Percentiles rank a stretch among this genome's conserved stretches.
Evolutionary conservation across 1,139 yeast species (phyloP).

Genomic region (Neolecta irregularis): DNA sequence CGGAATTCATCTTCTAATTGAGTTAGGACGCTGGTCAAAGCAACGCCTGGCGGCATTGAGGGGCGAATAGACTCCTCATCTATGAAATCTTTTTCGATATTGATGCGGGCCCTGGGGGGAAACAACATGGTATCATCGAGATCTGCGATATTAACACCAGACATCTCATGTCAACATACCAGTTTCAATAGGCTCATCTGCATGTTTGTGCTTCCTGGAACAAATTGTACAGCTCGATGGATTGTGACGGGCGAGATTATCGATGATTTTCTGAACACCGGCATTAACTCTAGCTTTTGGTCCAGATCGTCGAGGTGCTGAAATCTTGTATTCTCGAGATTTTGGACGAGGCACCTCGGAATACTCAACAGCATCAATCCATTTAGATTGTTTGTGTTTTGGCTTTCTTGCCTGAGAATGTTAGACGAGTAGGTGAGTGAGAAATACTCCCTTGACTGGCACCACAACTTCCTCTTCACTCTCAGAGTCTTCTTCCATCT

Average conservation of each 20-base stretch:
- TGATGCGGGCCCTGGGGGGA: not conserved
- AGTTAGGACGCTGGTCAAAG: conserved; percentile 19
- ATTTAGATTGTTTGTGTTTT: conserved; percentile 1
- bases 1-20: conserved; percentile 20
- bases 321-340: too few species aligned
- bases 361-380: not conserved
- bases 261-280: conserved; percentile 12
- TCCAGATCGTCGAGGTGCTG: too few species aligned
- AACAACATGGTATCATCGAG: not conserved
- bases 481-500: too few species aligned
- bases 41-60: conserved; percentile 21
- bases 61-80: conserved; percentile 23
- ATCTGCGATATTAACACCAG: not conserved
- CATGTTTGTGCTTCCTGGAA: conserved; percentile 8
- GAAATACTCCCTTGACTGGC: too few species aligned
- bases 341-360: not conserved
- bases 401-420: too few species aligned
- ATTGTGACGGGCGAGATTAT: conserved; percentile 14
- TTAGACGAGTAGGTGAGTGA: too few species aligned
- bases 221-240: conserved; percentile 16
- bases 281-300: conserved; percentile 6
- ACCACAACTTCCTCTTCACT: too few species aligned
- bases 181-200: too few species aligned
- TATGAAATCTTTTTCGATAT: conserved; percentile 13
- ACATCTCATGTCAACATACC: too few species aligned